phyloP scores from a whole-genome alignment of 2,329 filamentous ascomycete genomes.

The Fusarium sp. region DNA sequence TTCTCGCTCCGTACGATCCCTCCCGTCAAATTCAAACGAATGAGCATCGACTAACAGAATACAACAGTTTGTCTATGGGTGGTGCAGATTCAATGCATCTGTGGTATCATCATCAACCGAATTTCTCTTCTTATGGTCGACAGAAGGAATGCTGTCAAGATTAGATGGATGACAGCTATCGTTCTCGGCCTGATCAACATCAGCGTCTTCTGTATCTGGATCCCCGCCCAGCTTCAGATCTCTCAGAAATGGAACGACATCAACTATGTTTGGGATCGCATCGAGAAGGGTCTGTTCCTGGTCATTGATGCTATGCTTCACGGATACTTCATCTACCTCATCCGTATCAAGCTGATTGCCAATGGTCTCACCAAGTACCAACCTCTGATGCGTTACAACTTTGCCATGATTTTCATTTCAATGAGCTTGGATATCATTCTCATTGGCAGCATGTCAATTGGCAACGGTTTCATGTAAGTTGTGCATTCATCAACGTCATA shows the following conservation, averaged over 20 bases:
- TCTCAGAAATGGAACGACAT: constrained; percentile 22
- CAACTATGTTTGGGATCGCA: constrained; percentile 35
- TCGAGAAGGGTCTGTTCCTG: constrained; percentile 33
- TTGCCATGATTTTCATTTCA: constrained; percentile 43
- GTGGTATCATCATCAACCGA: constrained; percentile 43
- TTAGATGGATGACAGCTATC: constrained; percentile 25
- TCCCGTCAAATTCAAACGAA: fast-evolving
- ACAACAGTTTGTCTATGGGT: constrained; percentile 34
- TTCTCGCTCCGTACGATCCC: constrained; percentile 31
- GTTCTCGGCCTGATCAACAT: constrained; percentile 34
- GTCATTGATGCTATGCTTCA: constrained; percentile 49
- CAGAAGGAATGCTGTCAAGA: constrained; percentile 12
- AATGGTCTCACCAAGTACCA: constrained; percentile 62
- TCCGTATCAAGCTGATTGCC: constrained; percentile 56
- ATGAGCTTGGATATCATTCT: constrained; percentile 45
- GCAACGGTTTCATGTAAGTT: constrained; percentile 42
- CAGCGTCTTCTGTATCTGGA: constrained; percentile 37
- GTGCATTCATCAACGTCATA: fast-evolving
- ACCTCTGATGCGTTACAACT: constrained; percentile 53
- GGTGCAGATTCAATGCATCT: constrained; percentile 40
- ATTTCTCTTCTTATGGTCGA: constrained; percentile 37
- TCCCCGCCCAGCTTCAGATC: constrained; percentile 34
- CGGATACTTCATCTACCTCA: constrained; percentile 51
- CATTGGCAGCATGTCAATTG: constrained; percentile 42
- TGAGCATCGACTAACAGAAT: constrained; percentile 1